Evolutionary conservation across 306 rosid species (phyloP).

Genomic region (Cotoneaster glaucophyllus): DNA sequence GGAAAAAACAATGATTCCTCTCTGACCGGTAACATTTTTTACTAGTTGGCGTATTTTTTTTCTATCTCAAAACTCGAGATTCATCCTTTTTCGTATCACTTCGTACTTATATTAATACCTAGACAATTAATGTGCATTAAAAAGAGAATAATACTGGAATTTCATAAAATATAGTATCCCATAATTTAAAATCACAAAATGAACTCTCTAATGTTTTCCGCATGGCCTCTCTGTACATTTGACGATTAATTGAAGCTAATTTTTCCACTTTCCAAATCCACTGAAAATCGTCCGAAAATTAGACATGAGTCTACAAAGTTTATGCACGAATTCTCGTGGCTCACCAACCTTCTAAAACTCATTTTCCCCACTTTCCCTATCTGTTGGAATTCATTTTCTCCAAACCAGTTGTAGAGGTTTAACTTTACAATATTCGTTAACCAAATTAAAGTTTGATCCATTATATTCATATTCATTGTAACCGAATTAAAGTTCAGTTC

Average conservation of each 20-base stretch:
- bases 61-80: background rate
- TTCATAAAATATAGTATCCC: background rate
- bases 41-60: background rate
- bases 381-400: too few relatives aligned
- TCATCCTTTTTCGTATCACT: background rate
- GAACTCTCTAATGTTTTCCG: too few relatives aligned
- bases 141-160: background rate
- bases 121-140: background rate
- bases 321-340: background rate
- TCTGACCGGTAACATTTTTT: background rate
- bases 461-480: background rate
- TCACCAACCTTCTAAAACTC: background rate
- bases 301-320: background rate
- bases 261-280: background rate
- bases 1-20: too few relatives aligned
- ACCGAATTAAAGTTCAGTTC: too few relatives aligned
- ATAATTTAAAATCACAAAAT: background rate
- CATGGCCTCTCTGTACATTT: background rate
- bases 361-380: background rate
- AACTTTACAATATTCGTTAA: fast-evolving
- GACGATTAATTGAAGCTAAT: background rate
- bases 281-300: background rate
- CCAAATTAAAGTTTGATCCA: background rate
- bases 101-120: background rate
- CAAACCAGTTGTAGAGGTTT: fast-evolving